Evolutionary conservation across 768 basidiomycete genomes (phyloP).

Genomic region (Lactarius trivialis): DNA sequence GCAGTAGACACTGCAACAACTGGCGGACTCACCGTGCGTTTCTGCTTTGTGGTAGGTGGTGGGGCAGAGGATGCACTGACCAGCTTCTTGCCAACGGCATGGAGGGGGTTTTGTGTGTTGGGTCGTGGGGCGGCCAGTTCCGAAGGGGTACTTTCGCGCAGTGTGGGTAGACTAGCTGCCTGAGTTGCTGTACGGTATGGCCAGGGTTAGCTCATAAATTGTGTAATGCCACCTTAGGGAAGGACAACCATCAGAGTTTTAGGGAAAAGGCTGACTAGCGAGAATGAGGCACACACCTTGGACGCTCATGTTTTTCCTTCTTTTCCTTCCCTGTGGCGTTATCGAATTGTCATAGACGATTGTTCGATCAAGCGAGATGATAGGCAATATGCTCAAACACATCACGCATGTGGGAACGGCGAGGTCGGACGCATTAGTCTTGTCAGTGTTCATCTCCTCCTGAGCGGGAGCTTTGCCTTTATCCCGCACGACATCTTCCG

Average conservation of each 20-base stretch:
- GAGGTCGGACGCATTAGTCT: slow-evolving; percentile 24
- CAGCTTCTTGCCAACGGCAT: slow-evolving; percentile 51
- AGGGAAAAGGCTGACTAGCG: slow-evolving; percentile 5
- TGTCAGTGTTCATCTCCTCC: slow-evolving; percentile 13
- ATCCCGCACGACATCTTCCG: slow-evolving; percentile 13
- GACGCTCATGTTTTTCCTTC: slow-evolving; percentile 52
- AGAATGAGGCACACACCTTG: slow-evolving; percentile 46
- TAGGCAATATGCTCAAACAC: slow-evolving; percentile 63
- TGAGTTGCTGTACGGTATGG: slow-evolving; percentile 55
- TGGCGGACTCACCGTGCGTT: slow-evolving; percentile 18
- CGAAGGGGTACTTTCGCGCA: slow-evolving; percentile 35
- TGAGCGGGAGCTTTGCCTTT: slow-evolving; percentile 22
- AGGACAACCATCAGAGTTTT: background rate
- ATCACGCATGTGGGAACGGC: slow-evolving; percentile 56
- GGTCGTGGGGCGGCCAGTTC: slow-evolving; percentile 37
- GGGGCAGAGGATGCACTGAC: slow-evolving; percentile 25
- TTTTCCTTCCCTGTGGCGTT: slow-evolving; percentile 39
- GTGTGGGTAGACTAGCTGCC: slow-evolving; percentile 37
- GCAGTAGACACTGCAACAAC: slow-evolving; percentile 24
- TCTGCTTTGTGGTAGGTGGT: slow-evolving; percentile 16
- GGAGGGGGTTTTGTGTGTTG: slow-evolving; percentile 44
- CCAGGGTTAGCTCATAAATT: slow-evolving; percentile 68
- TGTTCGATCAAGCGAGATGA: slow-evolving; percentile 68
- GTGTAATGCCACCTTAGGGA: slow-evolving; percentile 63
- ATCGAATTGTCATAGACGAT: slow-evolving; percentile 66